Evolutionary conservation across 768 basidiomycete species (phyloP).

Genomic region (Auricularia cornea): DNA sequence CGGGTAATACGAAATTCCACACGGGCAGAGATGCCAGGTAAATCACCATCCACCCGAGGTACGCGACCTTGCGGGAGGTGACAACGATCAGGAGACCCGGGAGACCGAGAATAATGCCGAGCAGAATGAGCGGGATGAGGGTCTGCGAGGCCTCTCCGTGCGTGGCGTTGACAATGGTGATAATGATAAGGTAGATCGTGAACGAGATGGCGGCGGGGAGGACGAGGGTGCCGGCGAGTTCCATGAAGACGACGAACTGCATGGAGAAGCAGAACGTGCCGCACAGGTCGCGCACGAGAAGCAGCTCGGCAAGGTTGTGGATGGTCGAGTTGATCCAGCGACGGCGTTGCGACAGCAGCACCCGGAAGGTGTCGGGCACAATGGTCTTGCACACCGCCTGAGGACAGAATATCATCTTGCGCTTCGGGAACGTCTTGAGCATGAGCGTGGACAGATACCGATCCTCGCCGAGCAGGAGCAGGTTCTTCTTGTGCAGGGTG

Average conservation of each 20-base stretch:
- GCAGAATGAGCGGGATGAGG: slow-evolving; percentile 77
- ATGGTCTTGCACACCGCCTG: slow-evolving; percentile 99
- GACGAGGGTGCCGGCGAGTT: slow-evolving; percentile 91
- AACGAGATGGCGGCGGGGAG: slow-evolving; percentile 96
- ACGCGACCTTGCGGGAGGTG: slow-evolving; percentile 88
- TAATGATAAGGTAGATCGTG: slow-evolving; percentile 87
- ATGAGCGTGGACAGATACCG: slow-evolving; percentile 96
- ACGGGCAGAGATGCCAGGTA: slow-evolving; percentile 89
- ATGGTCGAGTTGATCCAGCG: slow-evolving; percentile 99
- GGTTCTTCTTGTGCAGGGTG: slow-evolving; percentile 98
- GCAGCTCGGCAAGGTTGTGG: slow-evolving; percentile 91
- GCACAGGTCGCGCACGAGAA: slow-evolving; percentile 95
- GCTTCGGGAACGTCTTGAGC: slow-evolving; percentile 98
- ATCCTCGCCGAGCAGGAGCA: slow-evolving; percentile 96
- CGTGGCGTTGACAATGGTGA: slow-evolving; percentile 75
- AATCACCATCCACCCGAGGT: slow-evolving; percentile 94
- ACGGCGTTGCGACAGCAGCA: slow-evolving; percentile 90
- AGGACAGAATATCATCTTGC: slow-evolving; percentile 98
- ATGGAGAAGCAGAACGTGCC: slow-evolving; percentile 99
- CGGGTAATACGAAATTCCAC: slow-evolving; percentile 94
- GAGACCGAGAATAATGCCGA: slow-evolving; percentile 91
- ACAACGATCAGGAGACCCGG: slow-evolving; percentile 94
- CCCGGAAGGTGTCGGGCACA: slow-evolving; percentile 92
- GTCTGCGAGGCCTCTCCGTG: not conserved
- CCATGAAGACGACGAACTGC: slow-evolving; percentile 99